Percentiles rank a stretch among this genome's conserved stretches.
These are phyloP conservation scores for Barnettozyma sucrosica DNA, from an alignment of 805 yeast genomes.

Conservation along the genomic window DNA sequence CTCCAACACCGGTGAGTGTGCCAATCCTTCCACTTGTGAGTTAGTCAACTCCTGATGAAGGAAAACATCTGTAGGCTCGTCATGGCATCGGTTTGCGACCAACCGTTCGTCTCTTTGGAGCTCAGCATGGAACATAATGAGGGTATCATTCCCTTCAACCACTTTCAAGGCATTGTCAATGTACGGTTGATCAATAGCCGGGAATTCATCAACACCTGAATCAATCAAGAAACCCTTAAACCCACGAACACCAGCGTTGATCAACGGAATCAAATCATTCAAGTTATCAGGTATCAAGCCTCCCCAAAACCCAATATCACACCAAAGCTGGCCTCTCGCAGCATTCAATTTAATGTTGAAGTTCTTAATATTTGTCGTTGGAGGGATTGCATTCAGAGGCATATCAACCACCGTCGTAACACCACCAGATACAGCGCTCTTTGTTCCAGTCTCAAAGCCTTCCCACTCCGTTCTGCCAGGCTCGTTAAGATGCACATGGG, in stretches of 20 bases:
- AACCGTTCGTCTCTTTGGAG: slow-evolving; percentile 40
- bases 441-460: slow-evolving; percentile 94
- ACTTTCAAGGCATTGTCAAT: slow-evolving; percentile 59
- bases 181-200: slow-evolving; percentile 63
- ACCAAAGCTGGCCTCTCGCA: slow-evolving; percentile 80
- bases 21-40: slow-evolving; percentile 46
- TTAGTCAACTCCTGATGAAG: slow-evolving; percentile 34
- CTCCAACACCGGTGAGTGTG: slow-evolving; percentile 49
- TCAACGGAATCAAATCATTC: slow-evolving; percentile 63
- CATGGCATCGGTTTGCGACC: slow-evolving; percentile 2
- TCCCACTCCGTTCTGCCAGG: slow-evolving; percentile 99
- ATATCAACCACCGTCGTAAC: slow-evolving; percentile 93
- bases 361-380: slow-evolving; percentile 80
- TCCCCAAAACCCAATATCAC: slow-evolving; percentile 95
- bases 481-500: slow-evolving; percentile 92
- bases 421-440: slow-evolving; percentile 93
- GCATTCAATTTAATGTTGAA: slow-evolving; percentile 71
- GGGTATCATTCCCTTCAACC: slow-evolving; percentile 58
- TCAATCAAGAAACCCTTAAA: slow-evolving; percentile 91
- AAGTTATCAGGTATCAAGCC: slow-evolving; percentile 82
- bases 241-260: slow-evolving; percentile 85
- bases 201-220: slow-evolving; percentile 95
- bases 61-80: slow-evolving; percentile 3
- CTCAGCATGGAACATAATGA: slow-evolving; percentile 92
- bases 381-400: slow-evolving; percentile 96